phyloP scores from a whole-genome alignment of 2,329 filamentous ascomycete genomes.

The Epichloe hybrida region DNA sequence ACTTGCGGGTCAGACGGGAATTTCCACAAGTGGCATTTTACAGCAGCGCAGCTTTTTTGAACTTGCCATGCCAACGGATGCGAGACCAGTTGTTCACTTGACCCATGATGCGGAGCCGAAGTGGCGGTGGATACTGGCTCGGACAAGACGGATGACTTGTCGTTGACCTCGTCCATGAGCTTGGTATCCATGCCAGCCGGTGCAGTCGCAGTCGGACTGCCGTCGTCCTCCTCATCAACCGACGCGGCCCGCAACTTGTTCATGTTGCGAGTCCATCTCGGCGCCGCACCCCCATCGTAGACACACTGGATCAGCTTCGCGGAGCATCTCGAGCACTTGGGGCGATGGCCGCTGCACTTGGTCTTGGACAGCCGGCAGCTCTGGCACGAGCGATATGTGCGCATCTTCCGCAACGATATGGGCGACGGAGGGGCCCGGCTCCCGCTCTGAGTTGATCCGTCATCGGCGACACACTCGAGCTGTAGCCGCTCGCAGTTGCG shows the following conservation, averaged over 20 bases:
- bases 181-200: background rate
- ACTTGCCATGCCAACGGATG: constrained; percentile 5
- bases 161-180: background rate
- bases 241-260: constrained; percentile 8
- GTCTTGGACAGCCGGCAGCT: constrained; percentile 27
- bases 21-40: no score
- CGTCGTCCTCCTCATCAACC: background rate
- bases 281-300: constrained; percentile 25
- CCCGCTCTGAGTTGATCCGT: constrained; percentile 15
- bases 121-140: background rate
- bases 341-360: constrained; percentile 28
- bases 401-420: constrained; percentile 23
- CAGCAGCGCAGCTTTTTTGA: no score
- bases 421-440: constrained; percentile 16
- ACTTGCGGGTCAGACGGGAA: background rate
- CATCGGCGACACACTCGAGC: constrained; percentile 26
- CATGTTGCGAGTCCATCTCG: constrained; percentile 23
- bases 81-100: background rate
- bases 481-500: constrained; percentile 29
- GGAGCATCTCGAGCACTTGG: constrained; percentile 23
- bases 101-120: background rate
- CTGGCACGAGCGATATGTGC: constrained; percentile 27
- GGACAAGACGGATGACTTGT: background rate
- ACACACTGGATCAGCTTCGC: constrained; percentile 23
- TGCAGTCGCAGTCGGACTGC: background rate